phyloP scores from a whole-genome alignment of 768 basidiomycete genomes.

The Hirschioporus abietinus region DNA sequence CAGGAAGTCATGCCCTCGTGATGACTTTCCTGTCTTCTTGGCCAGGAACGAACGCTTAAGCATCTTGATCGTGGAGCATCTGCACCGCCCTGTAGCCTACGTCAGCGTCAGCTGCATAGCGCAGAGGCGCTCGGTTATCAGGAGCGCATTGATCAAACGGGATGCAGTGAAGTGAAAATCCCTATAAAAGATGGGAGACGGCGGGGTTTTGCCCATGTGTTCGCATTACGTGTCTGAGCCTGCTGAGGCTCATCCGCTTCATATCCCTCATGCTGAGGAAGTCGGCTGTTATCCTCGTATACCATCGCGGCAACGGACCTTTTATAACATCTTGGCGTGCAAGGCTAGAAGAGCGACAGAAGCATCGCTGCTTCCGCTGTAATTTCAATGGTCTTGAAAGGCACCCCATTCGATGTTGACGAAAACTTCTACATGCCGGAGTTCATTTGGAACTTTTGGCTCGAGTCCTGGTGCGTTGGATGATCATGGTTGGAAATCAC shows the following conservation, averaged over 20 bases:
- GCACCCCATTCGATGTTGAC: neutral
- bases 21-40: neutral
- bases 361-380: neutral
- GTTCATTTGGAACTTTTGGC: slow-evolving; percentile 48
- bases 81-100: neutral
- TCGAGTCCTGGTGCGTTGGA: slow-evolving; percentile 34
- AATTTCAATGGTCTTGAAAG: neutral
- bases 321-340: neutral
- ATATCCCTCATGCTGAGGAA: neutral
- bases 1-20: neutral
- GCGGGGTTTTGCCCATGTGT: neutral
- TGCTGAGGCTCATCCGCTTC: neutral
- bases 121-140: neutral
- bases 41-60: neutral
- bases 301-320: neutral
- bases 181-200: neutral
- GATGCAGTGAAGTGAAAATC: neutral
- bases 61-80: neutral
- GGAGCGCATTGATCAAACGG: neutral
- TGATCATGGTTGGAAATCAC: slow-evolving; percentile 2
- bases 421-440: slow-evolving; percentile 31
- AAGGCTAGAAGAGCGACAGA: neutral
- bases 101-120: neutral
- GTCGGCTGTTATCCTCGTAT: neutral
- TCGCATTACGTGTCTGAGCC: neutral